Evolutionary conservation across 345 rosid species (phyloP), one percentile per base, ranked within the genome.

Genomic region (Camelina hispida): DNA sequence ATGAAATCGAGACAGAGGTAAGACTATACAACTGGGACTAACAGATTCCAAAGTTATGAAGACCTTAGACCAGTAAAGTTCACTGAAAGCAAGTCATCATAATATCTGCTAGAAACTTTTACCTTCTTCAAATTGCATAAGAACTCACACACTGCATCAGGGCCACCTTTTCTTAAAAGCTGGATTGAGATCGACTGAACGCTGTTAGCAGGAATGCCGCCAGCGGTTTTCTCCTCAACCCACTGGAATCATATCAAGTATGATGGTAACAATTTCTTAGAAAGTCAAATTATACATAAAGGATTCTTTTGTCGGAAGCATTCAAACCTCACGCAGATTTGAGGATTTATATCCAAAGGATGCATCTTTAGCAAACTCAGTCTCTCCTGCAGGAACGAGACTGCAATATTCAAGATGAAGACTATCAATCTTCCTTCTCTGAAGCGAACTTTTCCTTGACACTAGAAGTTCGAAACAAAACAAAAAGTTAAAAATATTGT

Each of bases 301-400:
- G 35, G 57, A 37, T 58, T 65, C 40, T 55, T 7, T 14, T 30
- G 69, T 50, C 9, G 46, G 51, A 67, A 73, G 77, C 71, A 52
- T 54, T 62, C 53, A 75, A 6, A 94, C 98, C 95, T 89, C 91
- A 0, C 87, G 79, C 7, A 91, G 93, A 81, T 94, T 94, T 78
- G 98, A 94, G 42, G 97, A 91, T 77, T 85, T 89, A 75, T 82
- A 94, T 52, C 97, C 98, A 72, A 94, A 94, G 64, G 91, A 83
- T 68, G 98, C 95, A 74, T 94, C 97, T 82, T 85, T 91, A n/a
- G 98, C 90, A 79, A 94, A 94, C 80, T 94, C 97, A 11, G 97
- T 94, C 51, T 88, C 93, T 77, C 98, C 98, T 17, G 95, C 96
- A 82, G 97, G 98, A 79, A 91, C 65, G 78, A 94, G 91, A 78